Evolutionary conservation across 768 basidiomycete species (phyloP).

Genomic region (Trametes coccinea): DNA sequence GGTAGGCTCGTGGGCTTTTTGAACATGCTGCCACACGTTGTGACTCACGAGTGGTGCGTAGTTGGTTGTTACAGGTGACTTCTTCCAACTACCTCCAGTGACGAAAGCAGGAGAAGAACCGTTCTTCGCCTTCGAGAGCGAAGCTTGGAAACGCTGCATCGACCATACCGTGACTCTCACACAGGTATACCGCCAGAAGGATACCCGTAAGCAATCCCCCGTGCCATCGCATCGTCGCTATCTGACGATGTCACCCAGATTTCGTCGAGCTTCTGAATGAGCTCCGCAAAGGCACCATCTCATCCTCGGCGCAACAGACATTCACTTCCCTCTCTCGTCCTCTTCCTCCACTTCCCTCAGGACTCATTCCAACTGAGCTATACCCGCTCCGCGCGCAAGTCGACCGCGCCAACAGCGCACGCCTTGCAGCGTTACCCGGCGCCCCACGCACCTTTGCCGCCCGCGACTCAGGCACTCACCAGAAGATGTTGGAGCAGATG

Average conservation of each 20-base stretch:
- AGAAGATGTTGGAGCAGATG: constrained; percentile 59
- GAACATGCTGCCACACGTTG: not conserved
- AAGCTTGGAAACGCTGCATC: constrained; percentile 56
- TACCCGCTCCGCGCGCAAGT: constrained; percentile 74
- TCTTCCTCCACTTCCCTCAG: constrained; percentile 27
- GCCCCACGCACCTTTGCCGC: constrained; percentile 46
- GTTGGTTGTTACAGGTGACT: constrained; percentile 64
- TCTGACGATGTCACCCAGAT: constrained; percentile 35
- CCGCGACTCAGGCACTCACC: constrained; percentile 50
- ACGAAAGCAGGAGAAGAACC: constrained; percentile 43
- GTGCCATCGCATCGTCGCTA: not conserved
- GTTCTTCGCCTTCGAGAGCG: constrained; percentile 68
- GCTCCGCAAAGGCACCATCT: constrained; percentile 63
- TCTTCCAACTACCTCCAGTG: constrained; percentile 66
- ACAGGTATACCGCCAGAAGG: constrained; percentile 77
- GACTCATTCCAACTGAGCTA: constrained; percentile 49
- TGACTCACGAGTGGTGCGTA: constrained; percentile 16
- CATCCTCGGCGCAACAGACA: constrained; percentile 42
- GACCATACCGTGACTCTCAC: constrained; percentile 63
- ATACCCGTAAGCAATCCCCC: constrained; percentile 48
- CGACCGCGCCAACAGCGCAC: constrained; percentile 57
- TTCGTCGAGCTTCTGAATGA: constrained; percentile 78
- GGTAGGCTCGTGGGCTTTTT: constrained; percentile 38
- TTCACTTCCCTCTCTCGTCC: constrained; percentile 51
- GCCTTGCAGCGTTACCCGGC: constrained; percentile 50